phyloP scores from a whole-genome alignment of 768 basidiomycete genomes.

The Suillus spraguei region DNA sequence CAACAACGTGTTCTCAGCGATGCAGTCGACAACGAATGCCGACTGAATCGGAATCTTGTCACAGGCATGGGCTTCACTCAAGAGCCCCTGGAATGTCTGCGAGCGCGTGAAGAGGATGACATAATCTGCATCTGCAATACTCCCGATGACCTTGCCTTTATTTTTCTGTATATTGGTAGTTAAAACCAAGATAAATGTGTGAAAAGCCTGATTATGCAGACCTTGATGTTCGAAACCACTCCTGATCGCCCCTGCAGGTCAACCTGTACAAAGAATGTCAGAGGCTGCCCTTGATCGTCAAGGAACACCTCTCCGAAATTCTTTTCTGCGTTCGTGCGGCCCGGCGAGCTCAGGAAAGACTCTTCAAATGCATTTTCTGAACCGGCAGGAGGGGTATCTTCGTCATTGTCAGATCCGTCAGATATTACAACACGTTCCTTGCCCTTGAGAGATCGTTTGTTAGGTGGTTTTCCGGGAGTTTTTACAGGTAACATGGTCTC shows the following conservation, averaged over 20 bases:
- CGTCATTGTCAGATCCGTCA: slow-evolving; percentile 18
- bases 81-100: slow-evolving; percentile 51
- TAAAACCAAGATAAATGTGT: neutral
- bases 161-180: slow-evolving; percentile 49
- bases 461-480: slow-evolving; percentile 19
- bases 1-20: slow-evolving; percentile 45
- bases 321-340: slow-evolving; percentile 16
- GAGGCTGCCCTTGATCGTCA: slow-evolving; percentile 40
- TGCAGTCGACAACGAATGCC: slow-evolving; percentile 55
- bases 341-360: neutral
- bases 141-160: slow-evolving; percentile 59
- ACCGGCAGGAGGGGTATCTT: slow-evolving; percentile 19
- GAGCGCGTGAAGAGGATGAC: slow-evolving; percentile 56
- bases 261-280: slow-evolving; percentile 70
- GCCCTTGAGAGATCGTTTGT: slow-evolving; percentile 29
- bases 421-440: slow-evolving; percentile 27
- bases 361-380: slow-evolving; percentile 12
- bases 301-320: slow-evolving; percentile 44
- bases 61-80: slow-evolving; percentile 34
- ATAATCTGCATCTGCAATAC: slow-evolving; percentile 60
- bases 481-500: slow-evolving; percentile 17
- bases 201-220: slow-evolving; percentile 27
- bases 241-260: slow-evolving; percentile 56
- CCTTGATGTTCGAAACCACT: slow-evolving; percentile 62
- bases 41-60: slow-evolving; percentile 52